Evolutionary conservation across 108 stramenopile species (phyloP).

Genomic region (Thalassiosira profunda): DNA sequence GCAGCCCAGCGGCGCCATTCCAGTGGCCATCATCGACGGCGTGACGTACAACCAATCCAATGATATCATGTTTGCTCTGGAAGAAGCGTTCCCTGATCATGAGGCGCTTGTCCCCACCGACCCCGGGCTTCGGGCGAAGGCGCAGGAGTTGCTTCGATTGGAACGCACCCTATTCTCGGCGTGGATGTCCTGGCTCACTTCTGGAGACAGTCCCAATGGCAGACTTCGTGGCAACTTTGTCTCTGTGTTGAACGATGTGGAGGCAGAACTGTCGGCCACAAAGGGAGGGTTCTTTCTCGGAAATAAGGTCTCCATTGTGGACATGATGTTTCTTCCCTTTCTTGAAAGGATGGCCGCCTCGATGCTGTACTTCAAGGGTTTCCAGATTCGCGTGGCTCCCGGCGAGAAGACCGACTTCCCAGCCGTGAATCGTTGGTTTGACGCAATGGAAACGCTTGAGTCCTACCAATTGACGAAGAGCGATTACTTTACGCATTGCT

Average conservation of each 20-base stretch:
- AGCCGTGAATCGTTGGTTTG: slow-evolving; percentile 90
- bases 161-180: slow-evolving; percentile 85
- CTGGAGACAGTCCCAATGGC: slow-evolving; percentile 46
- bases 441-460: slow-evolving; percentile 87
- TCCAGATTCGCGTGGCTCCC: slow-evolving; percentile 74
- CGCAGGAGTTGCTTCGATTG: slow-evolving; percentile 71
- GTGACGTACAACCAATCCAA: slow-evolving; percentile 77
- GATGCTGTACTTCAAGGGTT: slow-evolving; percentile 90
- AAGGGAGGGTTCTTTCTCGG: slow-evolving; percentile 91
- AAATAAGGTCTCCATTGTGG: slow-evolving; percentile 67
- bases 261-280: slow-evolving; percentile 51
- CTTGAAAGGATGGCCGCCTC: slow-evolving; percentile 94
- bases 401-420: slow-evolving; percentile 67
- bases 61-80: slow-evolving; percentile 80
- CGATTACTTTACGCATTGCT: slow-evolving; percentile 94
- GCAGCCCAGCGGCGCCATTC: slow-evolving; percentile 83
- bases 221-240: slow-evolving; percentile 54
- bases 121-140: slow-evolving; percentile 37
- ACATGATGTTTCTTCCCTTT: slow-evolving; percentile 87
- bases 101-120: slow-evolving; percentile 43
- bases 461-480: slow-evolving; percentile 88
- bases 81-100: slow-evolving; percentile 61
- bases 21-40: slow-evolving; percentile 88
- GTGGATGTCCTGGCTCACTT: slow-evolving; percentile 93
- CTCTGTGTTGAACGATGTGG: slow-evolving; percentile 67